Evolutionary conservation across 1,139 yeast genomes (phyloP).

Genomic region (Yamadazyma sp.): DNA sequence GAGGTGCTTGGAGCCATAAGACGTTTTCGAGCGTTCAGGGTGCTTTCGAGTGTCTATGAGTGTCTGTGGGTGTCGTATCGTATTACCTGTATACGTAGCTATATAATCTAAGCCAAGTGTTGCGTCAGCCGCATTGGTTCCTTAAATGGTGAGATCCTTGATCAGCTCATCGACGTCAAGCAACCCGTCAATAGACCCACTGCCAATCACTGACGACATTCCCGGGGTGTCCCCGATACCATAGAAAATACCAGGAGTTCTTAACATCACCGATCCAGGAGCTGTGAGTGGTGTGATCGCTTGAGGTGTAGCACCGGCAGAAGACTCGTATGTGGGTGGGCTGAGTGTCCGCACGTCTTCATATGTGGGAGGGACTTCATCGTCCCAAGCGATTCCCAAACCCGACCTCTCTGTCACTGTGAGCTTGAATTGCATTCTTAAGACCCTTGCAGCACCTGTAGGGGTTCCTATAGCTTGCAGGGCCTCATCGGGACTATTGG

Average conservation of each 20-base stretch:
- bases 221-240: constrained; percentile 48
- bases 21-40: neutral
- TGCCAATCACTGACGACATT: constrained; percentile 15
- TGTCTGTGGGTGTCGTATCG: too few relatives aligned
- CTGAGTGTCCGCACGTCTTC: constrained; percentile 77
- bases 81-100: too few relatives aligned
- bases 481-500: constrained; percentile 8
- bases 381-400: constrained; percentile 97
- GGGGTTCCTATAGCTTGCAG: constrained; percentile 62
- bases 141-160: constrained; percentile 25
- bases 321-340: constrained; percentile 72
- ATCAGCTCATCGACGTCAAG: constrained; percentile 35
- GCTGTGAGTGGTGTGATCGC: constrained; percentile 9
- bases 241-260: constrained; percentile 31
- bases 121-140: neutral
- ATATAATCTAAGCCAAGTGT: too few relatives aligned
- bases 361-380: constrained; percentile 96
- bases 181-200: constrained; percentile 25
- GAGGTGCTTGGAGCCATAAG: too few relatives aligned
- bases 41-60: neutral
- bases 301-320: constrained; percentile 18
- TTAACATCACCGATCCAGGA: constrained; percentile 10
- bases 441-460: constrained; percentile 92
- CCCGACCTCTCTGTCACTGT: constrained; percentile 88
- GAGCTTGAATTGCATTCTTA: constrained; percentile 90